These are phyloP conservation scores for Vicia villosa DNA, from an alignment of 306 rosid genomes.

Conservation along the genomic window DNA sequence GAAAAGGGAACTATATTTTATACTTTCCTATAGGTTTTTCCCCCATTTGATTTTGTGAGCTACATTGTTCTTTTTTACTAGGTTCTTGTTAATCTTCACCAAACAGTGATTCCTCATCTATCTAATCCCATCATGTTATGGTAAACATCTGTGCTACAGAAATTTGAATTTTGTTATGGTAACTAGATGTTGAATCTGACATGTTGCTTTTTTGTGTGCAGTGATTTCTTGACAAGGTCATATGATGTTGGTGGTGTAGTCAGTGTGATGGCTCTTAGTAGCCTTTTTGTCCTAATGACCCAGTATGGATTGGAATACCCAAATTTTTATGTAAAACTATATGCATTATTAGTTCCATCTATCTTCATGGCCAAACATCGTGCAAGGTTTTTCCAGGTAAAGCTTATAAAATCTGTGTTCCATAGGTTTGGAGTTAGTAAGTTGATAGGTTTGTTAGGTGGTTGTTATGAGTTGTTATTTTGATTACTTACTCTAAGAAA, in stretches of 20 bases:
- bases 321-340: conserved; percentile 83
- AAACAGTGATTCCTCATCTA: conserved; percentile 76
- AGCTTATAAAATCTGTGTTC: conserved; percentile 3
- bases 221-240: conserved; percentile 88
- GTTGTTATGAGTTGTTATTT: too few relatives aligned
- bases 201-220: conserved; percentile 47
- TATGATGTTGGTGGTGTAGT: conserved; percentile 92
- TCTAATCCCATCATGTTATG: conserved; percentile 84
- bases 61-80: conserved; percentile 39
- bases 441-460: too few relatives aligned
- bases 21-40: neutral
- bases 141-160: conserved; percentile 46
- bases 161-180: conserved; percentile 27
- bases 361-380: conserved; percentile 91
- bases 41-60: conserved; percentile 30
- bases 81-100: conserved; percentile 89
- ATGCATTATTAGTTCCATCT: conserved; percentile 78
- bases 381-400: conserved; percentile 80
- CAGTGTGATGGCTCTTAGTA: conserved; percentile 92
- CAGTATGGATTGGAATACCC: conserved; percentile 91
- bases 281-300: conserved; percentile 84
- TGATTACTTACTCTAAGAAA: too few relatives aligned
- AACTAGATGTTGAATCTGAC: conserved; percentile 36
- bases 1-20: conserved; percentile 12
- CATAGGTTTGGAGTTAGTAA: too few relatives aligned